Conservation (phyloP, 2,329 filamentous ascomycete species). For the Pseudohalonectria lignicola region DNA sequence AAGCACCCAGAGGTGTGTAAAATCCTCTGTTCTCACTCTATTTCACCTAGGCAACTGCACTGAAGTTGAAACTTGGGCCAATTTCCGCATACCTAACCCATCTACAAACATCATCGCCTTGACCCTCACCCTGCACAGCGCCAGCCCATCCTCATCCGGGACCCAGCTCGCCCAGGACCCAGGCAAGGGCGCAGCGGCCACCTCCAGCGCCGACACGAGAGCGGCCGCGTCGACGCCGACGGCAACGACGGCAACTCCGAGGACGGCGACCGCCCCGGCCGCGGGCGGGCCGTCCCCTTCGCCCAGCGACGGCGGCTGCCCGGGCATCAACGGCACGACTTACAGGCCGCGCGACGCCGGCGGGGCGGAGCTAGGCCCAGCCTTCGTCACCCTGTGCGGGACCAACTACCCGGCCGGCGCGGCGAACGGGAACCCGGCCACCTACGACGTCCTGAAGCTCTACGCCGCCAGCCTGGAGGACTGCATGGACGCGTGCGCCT, state of each 20-base stretch:
- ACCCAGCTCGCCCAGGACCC: no score
- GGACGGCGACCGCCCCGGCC: no score
- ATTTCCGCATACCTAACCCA: no score
- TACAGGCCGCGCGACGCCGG: conserved; percentile 7
- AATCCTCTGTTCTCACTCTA: no score
- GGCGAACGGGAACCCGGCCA: conserved; percentile 7
- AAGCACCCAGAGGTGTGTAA: no score
- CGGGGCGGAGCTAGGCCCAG: conserved; percentile 4
- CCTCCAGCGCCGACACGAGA: no score
- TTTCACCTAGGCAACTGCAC: no score
- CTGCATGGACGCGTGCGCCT: conserved; percentile 10
- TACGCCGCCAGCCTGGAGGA: conserved; percentile 10
- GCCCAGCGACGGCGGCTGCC: conserved; percentile 9
- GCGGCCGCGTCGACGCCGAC: background rate
- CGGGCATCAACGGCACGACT: conserved; percentile 7
- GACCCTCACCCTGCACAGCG: no score
- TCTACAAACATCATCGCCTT: no score
- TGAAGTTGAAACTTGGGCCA: no score
- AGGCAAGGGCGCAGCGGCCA: no score
- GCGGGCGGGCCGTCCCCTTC: conserved; percentile 6
- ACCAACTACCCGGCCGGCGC: conserved; percentile 9
- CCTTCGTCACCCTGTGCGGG: conserved; percentile 8
- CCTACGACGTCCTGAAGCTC: conserved; percentile 10
- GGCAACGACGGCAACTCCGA: background rate
- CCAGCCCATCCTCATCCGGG: no score